These are phyloP conservation scores for Cyberlindnera galapagoensis DNA, from an alignment of 805 yeast genomes.

Conservation along the genomic window DNA sequence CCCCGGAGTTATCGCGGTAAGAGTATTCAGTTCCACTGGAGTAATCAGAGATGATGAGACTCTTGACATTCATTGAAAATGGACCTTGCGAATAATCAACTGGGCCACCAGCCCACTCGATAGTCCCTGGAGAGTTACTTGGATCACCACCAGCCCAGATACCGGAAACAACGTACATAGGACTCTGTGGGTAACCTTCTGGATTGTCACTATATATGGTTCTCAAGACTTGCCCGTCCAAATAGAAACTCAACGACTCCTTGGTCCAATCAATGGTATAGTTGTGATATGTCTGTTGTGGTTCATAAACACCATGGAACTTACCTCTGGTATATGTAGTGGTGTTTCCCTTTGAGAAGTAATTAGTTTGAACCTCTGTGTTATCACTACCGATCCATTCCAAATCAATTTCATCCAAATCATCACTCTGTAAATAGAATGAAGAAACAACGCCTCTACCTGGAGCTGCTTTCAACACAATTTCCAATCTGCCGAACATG, in stretches of 20 bases:
- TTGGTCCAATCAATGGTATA: slow-evolving; percentile 84
- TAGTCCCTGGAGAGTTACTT: slow-evolving; percentile 56
- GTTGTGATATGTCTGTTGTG: slow-evolving; percentile 58
- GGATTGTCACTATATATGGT: slow-evolving; percentile 45
- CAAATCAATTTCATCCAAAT: slow-evolving; percentile 81
- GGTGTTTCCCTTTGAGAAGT: slow-evolving; percentile 74
- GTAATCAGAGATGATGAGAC: slow-evolving; percentile 59
- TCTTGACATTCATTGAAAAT: slow-evolving; percentile 57
- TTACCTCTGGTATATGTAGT: slow-evolving; percentile 75
- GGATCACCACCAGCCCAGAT: slow-evolving; percentile 84
- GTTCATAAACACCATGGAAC: slow-evolving; percentile 52
- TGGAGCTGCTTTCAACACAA: slow-evolving; percentile 59
- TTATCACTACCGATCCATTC: slow-evolving; percentile 85
- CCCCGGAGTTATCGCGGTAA: slow-evolving; percentile 50
- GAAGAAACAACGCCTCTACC: slow-evolving; percentile 81
- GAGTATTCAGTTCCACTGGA: slow-evolving; percentile 55
- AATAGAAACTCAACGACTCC: slow-evolving; percentile 56
- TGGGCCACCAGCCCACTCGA: slow-evolving; percentile 77
- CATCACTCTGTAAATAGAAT: slow-evolving; percentile 76
- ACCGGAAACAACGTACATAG: slow-evolving; percentile 68
- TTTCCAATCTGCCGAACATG: slow-evolving; percentile 85
- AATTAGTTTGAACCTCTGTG: slow-evolving; percentile 70
- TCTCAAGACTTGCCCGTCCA: slow-evolving; percentile 68
- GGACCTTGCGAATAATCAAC: slow-evolving; percentile 64
- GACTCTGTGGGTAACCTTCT: slow-evolving; percentile 86